Base-by-base conservation (phyloP, 495 filamentous ascomycete species). In the Penicillium coffeae region DNA sequence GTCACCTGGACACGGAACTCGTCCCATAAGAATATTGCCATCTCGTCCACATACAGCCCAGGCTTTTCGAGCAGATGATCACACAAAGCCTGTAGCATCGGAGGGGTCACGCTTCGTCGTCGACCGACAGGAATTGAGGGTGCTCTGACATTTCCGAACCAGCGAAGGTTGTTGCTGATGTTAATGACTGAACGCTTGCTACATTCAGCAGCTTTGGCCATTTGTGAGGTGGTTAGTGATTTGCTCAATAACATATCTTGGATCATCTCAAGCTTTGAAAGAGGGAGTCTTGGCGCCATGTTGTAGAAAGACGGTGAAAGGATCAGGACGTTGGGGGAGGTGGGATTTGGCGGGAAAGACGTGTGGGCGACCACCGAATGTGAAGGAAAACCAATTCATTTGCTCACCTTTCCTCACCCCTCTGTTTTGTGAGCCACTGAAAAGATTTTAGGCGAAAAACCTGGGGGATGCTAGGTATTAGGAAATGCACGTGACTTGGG, bases 161-260 rank as follows among this genome's bases (percentile, higher is more conserved):
- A 38, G 16, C 47, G 54, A 42, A 64, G 41, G 42, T 61, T 63
- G 9, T 50, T 57, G 37, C 50, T 39, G 43, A 60, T 62, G 30
- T 44, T 37, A 49, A 36, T 51, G 38, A 65, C 44, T 8, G 50
- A 55, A 30, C 52, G 52, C 15, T 50, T 32, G 36, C 48, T 63
- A 32, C 54, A 63, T 33, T 44, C 35, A 34, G 47, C 55, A 44
- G 38, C 50, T 44, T 57, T 38, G 33, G 55, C 57, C 20, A 62
- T 64, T 38, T 64, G 38, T 25, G 30, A 45, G 22, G 37, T 45
- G 21, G 40, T 54, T 21, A 56, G 51, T 32, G 41, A 41, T 47
- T 59, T 49, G 41, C 50, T 53, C n/a, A 45, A 21, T 30, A 62
- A 51, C 47, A 65, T 60, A 38, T 71, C 20, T n/a, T 18, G 47